A percentile compares a stretch with the other conserved stretches of the same genome.
These are phyloP conservation scores for Gnomoniopsis sp. DNA, from an alignment of 2,329 filamentous ascomycete species.

Conservation along the genomic window DNA sequence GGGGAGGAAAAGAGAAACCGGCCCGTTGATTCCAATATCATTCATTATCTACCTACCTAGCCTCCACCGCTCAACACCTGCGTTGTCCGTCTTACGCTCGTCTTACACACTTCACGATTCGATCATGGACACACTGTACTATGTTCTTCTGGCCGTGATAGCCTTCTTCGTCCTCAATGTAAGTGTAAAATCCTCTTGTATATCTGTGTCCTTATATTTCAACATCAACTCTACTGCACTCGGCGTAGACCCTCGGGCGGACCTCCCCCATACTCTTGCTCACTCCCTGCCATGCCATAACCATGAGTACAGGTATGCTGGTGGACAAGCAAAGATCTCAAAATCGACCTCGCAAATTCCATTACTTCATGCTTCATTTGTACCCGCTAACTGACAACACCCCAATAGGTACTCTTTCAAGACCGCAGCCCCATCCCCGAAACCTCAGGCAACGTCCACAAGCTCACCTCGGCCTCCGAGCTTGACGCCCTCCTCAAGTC, in stretches of 20 bases:
- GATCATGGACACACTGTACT: conserved; percentile 12
- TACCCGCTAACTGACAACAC: background rate
- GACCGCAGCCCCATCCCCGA: conserved; percentile 35
- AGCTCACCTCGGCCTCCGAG: conserved; percentile 28
- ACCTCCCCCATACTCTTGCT: too few relatives aligned
- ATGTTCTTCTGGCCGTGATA: conserved; percentile 6
- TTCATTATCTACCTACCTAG: too few relatives aligned
- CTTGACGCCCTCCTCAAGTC: conserved; percentile 35
- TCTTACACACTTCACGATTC: background rate
- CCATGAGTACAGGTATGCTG: too few relatives aligned
- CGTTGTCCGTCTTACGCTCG: background rate
- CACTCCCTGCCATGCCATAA: too few relatives aligned
- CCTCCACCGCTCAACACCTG: background rate
- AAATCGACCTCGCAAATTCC: background rate
- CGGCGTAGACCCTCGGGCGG: too few relatives aligned
- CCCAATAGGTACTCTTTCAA: conserved; percentile 18
- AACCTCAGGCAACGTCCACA: conserved; percentile 35
- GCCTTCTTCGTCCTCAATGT: conserved; percentile 12
- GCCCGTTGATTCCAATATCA: too few relatives aligned
- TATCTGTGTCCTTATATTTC: background rate
- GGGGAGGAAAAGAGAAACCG: background rate
- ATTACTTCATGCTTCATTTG: background rate
- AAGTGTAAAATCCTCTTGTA: too few relatives aligned
- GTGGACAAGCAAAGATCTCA: background rate
- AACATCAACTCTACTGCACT: too few relatives aligned